These are phyloP conservation scores for Pseudocercospora ulei DNA, from an alignment of 2,329 filamentous ascomycete genomes.

Conservation along the genomic window DNA sequence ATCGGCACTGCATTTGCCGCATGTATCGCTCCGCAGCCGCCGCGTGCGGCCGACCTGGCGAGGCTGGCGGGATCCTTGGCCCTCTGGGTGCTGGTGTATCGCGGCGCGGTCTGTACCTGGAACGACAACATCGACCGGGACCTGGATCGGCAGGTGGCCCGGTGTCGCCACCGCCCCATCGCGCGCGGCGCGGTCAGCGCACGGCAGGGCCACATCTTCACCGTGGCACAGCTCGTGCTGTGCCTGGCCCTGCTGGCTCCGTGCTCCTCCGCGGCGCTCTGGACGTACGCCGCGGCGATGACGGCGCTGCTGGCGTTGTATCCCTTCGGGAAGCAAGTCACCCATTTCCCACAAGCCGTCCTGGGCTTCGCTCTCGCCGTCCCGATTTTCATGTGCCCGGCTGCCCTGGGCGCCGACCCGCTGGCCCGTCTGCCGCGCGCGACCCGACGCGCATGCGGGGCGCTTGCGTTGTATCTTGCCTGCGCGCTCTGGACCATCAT, in stretches of 20 bases:
- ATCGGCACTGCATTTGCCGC: conserved; percentile 14
- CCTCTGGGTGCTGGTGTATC: conserved; percentile 12
- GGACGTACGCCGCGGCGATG: conserved; percentile 9
- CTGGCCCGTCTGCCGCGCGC: neutral
- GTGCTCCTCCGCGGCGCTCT: neutral
- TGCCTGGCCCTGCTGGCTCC: conserved; percentile 9
- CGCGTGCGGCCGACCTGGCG: conserved; percentile 5
- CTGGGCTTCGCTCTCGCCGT: conserved; percentile 16
- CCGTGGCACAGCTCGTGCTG: conserved; percentile 7
- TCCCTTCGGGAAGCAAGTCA: conserved; percentile 16
- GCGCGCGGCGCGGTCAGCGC: conserved; percentile 15
- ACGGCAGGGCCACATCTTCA: conserved; percentile 12
- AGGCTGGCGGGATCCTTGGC: conserved; percentile 4
- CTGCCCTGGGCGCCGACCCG: conserved; percentile 10
- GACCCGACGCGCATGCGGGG: neutral
- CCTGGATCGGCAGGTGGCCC: conserved; percentile 11
- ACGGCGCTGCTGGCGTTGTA: conserved; percentile 12
- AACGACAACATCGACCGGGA: conserved; percentile 18
- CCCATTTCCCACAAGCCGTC: conserved; percentile 16
- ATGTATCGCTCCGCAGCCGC: conserved; percentile 5
- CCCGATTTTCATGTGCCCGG: conserved; percentile 15
- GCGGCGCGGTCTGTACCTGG: conserved; percentile 14
- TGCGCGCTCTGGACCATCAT: conserved; percentile 17
- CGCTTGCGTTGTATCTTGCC: conserved; percentile 11
- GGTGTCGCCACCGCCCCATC: conserved; percentile 13